phyloP scores from a whole-genome alignment of 1,284 basidiomycete species.

The Taiwanofungus camphoratus region DNA sequence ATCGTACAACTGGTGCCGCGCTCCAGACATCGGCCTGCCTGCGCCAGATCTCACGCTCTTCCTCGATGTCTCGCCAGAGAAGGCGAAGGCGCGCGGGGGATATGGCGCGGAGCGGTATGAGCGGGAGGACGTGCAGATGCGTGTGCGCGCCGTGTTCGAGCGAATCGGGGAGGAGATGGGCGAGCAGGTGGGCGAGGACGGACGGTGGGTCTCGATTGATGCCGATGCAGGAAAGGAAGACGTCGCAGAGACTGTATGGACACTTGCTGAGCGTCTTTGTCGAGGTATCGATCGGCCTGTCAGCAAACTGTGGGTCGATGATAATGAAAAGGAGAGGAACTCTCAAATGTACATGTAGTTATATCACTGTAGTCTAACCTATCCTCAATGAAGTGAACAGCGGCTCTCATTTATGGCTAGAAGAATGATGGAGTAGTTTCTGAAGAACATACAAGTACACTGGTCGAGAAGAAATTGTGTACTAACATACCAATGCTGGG shows the following conservation, averaged over 20 bases:
- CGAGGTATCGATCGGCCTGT: slow-evolving; percentile 33
- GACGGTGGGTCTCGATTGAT: slow-evolving; percentile 59
- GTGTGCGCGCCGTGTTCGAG: slow-evolving; percentile 62
- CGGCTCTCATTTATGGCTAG: background rate
- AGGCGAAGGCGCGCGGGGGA: slow-evolving; percentile 71
- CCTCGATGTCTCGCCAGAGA: slow-evolving; percentile 75
- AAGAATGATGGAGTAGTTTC: background rate
- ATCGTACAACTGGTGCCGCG: slow-evolving; percentile 72
- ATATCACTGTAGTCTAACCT: background rate
- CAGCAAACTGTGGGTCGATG: slow-evolving; percentile 38
- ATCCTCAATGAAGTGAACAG: background rate
- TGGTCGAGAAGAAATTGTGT: no score
- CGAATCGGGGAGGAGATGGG: slow-evolving; percentile 53
- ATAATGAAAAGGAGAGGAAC: slow-evolving; percentile 18
- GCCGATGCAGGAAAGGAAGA: slow-evolving; percentile 53
- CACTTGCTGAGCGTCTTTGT: slow-evolving; percentile 37
- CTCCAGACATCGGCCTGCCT: slow-evolving; percentile 83
- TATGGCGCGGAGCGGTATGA: slow-evolving; percentile 92
- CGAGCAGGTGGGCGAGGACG: slow-evolving; percentile 22
- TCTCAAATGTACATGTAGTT: slow-evolving; percentile 18
- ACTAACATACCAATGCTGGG: no score
- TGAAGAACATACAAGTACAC: no score
- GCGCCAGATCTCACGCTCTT: slow-evolving; percentile 87
- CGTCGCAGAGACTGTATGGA: slow-evolving; percentile 58
- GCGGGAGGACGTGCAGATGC: slow-evolving; percentile 67